Conservation (phyloP, 768 basidiomycete species). For the Boletellus emodensis region DNA sequence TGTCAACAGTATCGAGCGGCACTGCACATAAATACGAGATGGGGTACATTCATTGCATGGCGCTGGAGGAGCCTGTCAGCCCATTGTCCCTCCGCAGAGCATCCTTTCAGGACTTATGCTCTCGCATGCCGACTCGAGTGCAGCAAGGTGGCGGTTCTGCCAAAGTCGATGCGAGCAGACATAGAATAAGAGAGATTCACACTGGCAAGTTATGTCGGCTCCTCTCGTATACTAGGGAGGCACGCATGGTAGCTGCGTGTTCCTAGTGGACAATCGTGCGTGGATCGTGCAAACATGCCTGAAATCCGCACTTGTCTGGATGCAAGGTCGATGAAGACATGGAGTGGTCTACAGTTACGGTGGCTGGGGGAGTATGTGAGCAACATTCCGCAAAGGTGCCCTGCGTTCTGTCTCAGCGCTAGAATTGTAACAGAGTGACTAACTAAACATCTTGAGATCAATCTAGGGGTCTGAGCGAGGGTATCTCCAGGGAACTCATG, state of each 20-base stretch:
- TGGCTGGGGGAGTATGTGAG: conserved; percentile 18
- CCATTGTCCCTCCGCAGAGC: neutral
- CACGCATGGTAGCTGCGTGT: neutral
- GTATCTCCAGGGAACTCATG: neutral
- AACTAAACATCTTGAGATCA: neutral
- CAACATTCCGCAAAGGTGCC: conserved; percentile 2
- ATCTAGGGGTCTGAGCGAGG: conserved; percentile 1
- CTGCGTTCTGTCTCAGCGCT: neutral
- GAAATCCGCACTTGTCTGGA: neutral
- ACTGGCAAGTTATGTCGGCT: conserved; percentile 6
- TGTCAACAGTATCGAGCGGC: too few relatives aligned
- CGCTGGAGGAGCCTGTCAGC: conserved; percentile 2
- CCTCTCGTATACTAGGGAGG: conserved; percentile 7
- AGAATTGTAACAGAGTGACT: neutral
- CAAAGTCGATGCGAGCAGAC: neutral
- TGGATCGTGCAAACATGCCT: neutral
- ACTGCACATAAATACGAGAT: conserved; percentile 21
- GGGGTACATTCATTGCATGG: neutral
- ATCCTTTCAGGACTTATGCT: conserved; percentile 5
- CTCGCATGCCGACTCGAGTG: conserved; percentile 10
- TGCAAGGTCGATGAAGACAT: neutral
- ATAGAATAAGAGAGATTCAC: conserved; percentile 11
- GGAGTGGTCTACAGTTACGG: neutral
- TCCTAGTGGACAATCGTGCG: conserved; percentile 3
- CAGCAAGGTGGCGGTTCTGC: conserved; percentile 8